A percentile compares a stretch with the other conserved stretches of the same genome.
phyloP scores from a whole-genome alignment of 2,329 filamentous ascomycete species.

The Aspergillus chevalieri region DNA sequence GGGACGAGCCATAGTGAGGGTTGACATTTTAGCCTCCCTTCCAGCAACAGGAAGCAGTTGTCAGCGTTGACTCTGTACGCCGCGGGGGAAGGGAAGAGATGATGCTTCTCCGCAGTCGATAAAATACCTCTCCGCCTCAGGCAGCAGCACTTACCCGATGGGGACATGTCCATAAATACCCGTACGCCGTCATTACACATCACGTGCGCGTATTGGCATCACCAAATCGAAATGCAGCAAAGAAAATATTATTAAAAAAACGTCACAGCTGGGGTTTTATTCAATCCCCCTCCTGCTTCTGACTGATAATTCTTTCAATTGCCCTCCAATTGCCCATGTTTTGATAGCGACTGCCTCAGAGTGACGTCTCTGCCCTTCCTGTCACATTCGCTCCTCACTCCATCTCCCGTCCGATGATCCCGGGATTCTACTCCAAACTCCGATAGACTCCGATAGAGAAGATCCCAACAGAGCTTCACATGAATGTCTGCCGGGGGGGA shows the following conservation, averaged over 20 bases:
- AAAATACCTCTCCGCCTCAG: not conserved
- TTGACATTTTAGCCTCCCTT: not conserved
- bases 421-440: not conserved
- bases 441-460: not conserved
- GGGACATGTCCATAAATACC: not conserved
- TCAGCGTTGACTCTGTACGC: not conserved
- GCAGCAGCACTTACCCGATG: not conserved
- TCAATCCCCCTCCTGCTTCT: not conserved
- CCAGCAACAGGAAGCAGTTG: not conserved
- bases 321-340: not conserved
- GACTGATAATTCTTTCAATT: not conserved
- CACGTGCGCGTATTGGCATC: too few relatives aligned
- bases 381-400: not conserved
- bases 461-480: slow-evolving; percentile 22
- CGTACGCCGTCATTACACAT: not conserved
- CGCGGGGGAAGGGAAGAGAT: not conserved
- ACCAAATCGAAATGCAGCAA: too few relatives aligned
- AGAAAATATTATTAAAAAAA: not conserved
- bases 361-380: not conserved
- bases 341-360: not conserved
- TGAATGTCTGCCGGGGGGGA: slow-evolving; percentile 60
- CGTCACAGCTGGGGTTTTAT: not conserved
- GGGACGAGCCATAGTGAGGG: not conserved
- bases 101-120: not conserved
- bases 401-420: not conserved